Conservation (phyloP, 306 rosid species). For the Acacia confusa region DNA sequence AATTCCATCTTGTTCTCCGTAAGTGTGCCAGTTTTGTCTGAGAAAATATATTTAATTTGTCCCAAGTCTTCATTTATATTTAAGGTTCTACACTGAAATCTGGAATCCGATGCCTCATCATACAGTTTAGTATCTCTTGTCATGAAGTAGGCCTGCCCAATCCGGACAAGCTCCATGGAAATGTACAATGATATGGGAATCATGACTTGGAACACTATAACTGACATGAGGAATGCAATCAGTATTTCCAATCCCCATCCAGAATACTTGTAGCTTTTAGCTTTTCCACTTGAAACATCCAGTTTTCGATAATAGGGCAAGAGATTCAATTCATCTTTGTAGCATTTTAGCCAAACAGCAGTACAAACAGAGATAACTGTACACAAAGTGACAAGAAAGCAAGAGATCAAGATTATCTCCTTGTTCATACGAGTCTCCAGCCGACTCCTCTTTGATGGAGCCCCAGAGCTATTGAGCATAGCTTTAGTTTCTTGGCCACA, state of each 20-base stretch:
- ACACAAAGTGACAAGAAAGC: slow-evolving; percentile 72
- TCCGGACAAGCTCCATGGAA: slow-evolving; percentile 95
- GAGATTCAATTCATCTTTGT: slow-evolving; percentile 48
- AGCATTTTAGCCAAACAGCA: slow-evolving; percentile 72
- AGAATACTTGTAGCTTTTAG: slow-evolving; percentile 54
- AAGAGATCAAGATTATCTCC: slow-evolving; percentile 74
- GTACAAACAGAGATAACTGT: slow-evolving; percentile 67
- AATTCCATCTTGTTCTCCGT: slow-evolving; percentile 99
- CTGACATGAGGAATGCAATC: slow-evolving; percentile 94
- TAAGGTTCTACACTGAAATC: slow-evolving; percentile 89
- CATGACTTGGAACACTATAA: slow-evolving; percentile 93
- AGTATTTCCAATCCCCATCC: slow-evolving; percentile 79
- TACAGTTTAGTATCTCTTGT: slow-evolving; percentile 67
- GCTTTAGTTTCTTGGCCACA: slow-evolving; percentile 87
- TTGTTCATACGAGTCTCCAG: slow-evolving; percentile 87
- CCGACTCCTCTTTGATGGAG: slow-evolving; percentile 93
- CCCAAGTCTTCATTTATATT: slow-evolving; percentile 97
- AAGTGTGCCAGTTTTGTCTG: slow-evolving; percentile 97
- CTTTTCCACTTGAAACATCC: slow-evolving; percentile 37
- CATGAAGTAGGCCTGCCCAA: slow-evolving; percentile 97
- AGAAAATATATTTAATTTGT: slow-evolving; percentile 85
- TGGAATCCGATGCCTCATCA: slow-evolving; percentile 74
- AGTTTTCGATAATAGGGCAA: slow-evolving; percentile 73
- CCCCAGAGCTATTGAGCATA: slow-evolving; percentile 91
- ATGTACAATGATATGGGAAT: slow-evolving; percentile 96